Percentiles rank a stretch among this genome's conserved stretches.
Conservation (phyloP, 176 grass and related monocot genomes). For the Microstegium vimineum region DNA sequence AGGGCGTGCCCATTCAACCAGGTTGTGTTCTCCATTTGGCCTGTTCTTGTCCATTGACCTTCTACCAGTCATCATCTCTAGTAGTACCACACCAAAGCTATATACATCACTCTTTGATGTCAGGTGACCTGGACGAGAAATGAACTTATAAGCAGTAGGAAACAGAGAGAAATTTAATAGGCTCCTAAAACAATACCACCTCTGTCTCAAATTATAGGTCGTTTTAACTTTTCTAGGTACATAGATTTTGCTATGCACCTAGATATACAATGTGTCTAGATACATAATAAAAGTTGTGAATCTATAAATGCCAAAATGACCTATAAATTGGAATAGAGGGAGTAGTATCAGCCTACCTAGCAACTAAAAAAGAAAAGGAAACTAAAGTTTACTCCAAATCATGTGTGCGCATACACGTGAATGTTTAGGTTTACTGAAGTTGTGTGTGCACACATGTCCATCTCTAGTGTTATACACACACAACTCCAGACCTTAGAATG, state of each 20-base stretch:
- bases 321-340: neutral
- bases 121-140: conserved; percentile 59
- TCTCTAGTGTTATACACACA: neutral
- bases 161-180: conserved; percentile 11
- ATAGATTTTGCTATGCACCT: neutral
- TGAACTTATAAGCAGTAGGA: neutral
- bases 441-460: neutral
- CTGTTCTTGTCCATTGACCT: conserved; percentile 85
- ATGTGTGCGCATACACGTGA: neutral
- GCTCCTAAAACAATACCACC: neutral
- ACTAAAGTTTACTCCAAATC: neutral
- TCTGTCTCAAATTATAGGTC: neutral
- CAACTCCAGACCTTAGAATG: neutral
- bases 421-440: neutral
- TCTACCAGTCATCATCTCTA: conserved; percentile 82
- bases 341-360: neutral
- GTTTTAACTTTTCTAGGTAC: neutral
- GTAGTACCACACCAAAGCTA: conserved; percentile 81
- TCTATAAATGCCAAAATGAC: neutral
- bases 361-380: neutral
- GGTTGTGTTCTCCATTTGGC: conserved; percentile 93
- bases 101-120: conserved; percentile 88
- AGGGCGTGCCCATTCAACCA: conserved; percentile 78
- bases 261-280: neutral
- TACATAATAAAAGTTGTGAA: neutral